A percentile compares a stretch with the other conserved stretches of the same genome.
These are phyloP conservation scores for Aspergillus sp. DNA, from an alignment of 2,329 filamentous ascomycete genomes.

Conservation along the genomic window DNA sequence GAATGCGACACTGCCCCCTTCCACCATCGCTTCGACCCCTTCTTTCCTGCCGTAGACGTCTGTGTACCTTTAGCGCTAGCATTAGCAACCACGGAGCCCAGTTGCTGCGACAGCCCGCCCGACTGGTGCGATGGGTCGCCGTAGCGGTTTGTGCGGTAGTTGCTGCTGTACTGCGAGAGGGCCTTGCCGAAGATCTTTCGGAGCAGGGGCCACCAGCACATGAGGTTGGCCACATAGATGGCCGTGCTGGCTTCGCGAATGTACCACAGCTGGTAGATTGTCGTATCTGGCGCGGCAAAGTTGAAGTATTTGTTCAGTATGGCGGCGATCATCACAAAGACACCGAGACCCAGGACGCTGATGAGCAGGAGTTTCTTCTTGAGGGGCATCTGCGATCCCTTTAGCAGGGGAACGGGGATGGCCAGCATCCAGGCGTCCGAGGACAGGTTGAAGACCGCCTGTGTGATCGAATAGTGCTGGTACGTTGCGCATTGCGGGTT, in stretches of 20 bases:
- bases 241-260: slow-evolving; percentile 47
- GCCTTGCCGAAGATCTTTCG: slow-evolving; percentile 32
- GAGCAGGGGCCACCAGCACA: slow-evolving; percentile 38
- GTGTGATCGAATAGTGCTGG: slow-evolving; percentile 46
- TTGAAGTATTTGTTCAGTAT: slow-evolving; percentile 55
- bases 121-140: not conserved
- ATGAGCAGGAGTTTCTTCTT: slow-evolving; percentile 41
- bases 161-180: slow-evolving; percentile 10
- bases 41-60: not conserved
- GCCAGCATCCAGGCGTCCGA: slow-evolving; percentile 46
- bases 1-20: not conserved
- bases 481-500: slow-evolving; percentile 48
- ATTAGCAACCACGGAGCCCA: not conserved
- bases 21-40: not conserved
- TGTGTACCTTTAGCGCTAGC: not conserved
- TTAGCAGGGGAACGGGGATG: slow-evolving; percentile 44
- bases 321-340: slow-evolving; percentile 43
- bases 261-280: slow-evolving; percentile 49
- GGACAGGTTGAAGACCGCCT: slow-evolving; percentile 52
- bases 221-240: slow-evolving; percentile 55
- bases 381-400: slow-evolving; percentile 39
- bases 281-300: slow-evolving; percentile 41
- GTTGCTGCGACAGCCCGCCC: not conserved
- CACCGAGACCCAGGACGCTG: slow-evolving; percentile 43
- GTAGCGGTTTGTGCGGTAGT: slow-evolving; percentile 32